Base-by-base conservation (phyloP, 1,139 yeast species). In the Blastobotrys apis region DNA sequence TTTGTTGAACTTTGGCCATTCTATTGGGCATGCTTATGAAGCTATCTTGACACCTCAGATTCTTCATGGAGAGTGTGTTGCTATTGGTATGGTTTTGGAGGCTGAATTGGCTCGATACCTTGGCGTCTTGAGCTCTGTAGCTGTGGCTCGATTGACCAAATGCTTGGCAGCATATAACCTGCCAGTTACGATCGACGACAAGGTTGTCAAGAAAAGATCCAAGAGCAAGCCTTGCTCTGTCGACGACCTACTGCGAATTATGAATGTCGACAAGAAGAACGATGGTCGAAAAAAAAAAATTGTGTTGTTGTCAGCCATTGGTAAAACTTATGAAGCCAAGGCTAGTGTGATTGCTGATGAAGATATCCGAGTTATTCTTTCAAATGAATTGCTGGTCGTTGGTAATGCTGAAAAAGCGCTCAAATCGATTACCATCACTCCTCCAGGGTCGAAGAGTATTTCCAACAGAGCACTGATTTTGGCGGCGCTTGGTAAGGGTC, bases 11-110 rank as follows among this genome's bases (percentile, higher is more conserved):
- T 94, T 92, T 62, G 99, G 99, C 25, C 99, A 92, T 65, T 81
- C 97, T 30, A 90, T 92, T 58, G 99, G 98, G 37, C 99, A 92
- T 65, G 99, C 99, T 21, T 88, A 84, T 55, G 99, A 92, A 69
- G 98, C 98, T 13, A 80, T 94, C 29, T 74, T 92, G 53, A 88
- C 97, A 3, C 98, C 99, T 6, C 88, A 90, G 64, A 94, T 95
- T 16, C 74, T 92, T 39, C 99, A 92, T 58, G 99, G 99, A 49
- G 99, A 92, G 66, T 92, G 98, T 74, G 98, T 92, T 16, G 77
- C 97, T 8, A 77, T 92, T 51, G 99, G 99, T 52, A 85, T 90
- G 80, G 81, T 94, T 34, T 76, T 81, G 57, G 99, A 92, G 66
- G 98, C 97, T 2, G 98, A 92, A 66, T 74, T 92, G 52, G 77